Percentiles rank a stretch among this genome's conserved stretches.
Evolutionary conservation across 2,329 filamentous ascomycete genomes (phyloP).

Genomic region (Kalmusia sp.): DNA sequence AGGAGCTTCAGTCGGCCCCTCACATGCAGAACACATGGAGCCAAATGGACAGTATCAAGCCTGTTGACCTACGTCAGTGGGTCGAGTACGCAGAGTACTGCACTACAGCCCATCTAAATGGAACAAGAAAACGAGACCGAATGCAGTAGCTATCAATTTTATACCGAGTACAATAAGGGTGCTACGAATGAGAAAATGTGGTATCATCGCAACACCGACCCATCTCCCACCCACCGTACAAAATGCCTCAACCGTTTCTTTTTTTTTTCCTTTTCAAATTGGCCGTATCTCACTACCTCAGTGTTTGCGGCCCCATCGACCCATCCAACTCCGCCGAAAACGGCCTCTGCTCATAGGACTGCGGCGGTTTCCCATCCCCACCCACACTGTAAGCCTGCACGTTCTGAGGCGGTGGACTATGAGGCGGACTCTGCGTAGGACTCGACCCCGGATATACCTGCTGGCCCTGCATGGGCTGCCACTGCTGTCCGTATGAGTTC

Average conservation of each 20-base stretch:
- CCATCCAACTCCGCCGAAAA: constrained; percentile 30
- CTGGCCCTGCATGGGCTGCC: constrained; percentile 16
- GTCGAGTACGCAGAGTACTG: no score
- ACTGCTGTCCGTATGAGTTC: constrained; percentile 20
- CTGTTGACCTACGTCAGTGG: no score
- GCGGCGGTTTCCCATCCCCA: constrained; percentile 6
- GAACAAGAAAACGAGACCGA: no score
- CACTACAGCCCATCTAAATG: no score
- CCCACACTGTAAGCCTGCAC: constrained; percentile 11
- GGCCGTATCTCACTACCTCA: not conserved
- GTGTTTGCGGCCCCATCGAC: not conserved
- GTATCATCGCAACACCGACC: no score
- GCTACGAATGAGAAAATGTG: no score
- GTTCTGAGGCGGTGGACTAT: constrained; percentile 17
- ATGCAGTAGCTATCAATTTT: no score
- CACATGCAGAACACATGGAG: no score
- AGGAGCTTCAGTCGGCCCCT: no score
- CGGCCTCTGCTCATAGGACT: constrained; percentile 16
- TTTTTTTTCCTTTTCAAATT: not conserved
- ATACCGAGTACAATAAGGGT: no score
- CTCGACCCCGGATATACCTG: constrained; percentile 18
- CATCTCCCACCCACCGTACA: no score
- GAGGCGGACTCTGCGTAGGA: constrained; percentile 21
- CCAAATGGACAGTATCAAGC: no score
- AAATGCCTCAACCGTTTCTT: not conserved